Percentiles rank a stretch among this genome's conserved stretches.
Evolutionary conservation across 2,329 filamentous ascomycete species (phyloP).

Genomic region (Cladosporium sp.): DNA sequence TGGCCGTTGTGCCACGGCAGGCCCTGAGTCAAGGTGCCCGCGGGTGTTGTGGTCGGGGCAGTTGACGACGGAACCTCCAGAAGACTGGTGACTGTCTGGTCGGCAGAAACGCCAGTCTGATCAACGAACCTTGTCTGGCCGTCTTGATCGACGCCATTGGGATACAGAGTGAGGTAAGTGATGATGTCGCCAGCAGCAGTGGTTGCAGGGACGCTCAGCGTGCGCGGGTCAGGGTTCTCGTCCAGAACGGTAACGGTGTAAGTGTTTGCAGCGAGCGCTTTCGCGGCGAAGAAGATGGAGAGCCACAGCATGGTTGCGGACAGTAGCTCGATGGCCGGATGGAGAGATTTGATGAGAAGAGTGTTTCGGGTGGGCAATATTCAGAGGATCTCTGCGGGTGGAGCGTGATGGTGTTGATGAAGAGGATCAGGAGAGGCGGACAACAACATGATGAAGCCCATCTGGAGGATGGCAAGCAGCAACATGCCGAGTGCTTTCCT

Average conservation of each 20-base stretch:
- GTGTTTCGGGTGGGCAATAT: slow-evolving; percentile 2
- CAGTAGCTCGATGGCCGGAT: background rate
- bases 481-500: background rate
- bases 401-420: slow-evolving; percentile 14
- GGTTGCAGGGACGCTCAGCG: background rate
- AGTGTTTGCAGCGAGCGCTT: slow-evolving; percentile 8
- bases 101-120: background rate
- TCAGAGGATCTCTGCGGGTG: slow-evolving; percentile 11
- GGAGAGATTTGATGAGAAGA: background rate
- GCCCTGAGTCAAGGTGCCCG: slow-evolving; percentile 9
- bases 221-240: slow-evolving; percentile 5
- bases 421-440: background rate
- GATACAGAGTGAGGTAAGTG: slow-evolving; percentile 1
- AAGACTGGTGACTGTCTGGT: background rate
- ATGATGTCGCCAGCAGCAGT: background rate
- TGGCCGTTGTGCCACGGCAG: slow-evolving; percentile 9
- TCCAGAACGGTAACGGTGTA: slow-evolving; percentile 11
- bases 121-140: slow-evolving; percentile 8
- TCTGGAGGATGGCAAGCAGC: background rate
- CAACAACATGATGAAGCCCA: background rate
- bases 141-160: background rate
- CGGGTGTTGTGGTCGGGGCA: background rate
- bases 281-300: slow-evolving; percentile 6
- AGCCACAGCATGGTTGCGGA: slow-evolving; percentile 3
- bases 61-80: background rate